Evolutionary conservation across 2,329 filamentous ascomycete species (phyloP).

Genomic region (Calycina herbarum): DNA sequence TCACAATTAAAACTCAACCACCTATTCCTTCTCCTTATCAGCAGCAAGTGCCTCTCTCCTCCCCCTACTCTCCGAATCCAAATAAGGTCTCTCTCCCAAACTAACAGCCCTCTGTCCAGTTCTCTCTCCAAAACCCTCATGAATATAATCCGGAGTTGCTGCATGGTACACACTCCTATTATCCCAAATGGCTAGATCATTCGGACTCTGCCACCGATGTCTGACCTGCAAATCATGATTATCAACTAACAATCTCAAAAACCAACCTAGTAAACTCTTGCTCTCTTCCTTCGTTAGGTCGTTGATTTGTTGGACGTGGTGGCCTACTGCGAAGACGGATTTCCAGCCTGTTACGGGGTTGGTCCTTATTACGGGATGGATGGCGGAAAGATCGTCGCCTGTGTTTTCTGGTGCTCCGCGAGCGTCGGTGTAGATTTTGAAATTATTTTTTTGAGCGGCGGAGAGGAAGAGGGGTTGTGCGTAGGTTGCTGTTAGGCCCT

Average conservation of each 20-base stretch:
- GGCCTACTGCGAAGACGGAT: conserved; percentile 52
- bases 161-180: conserved; percentile 56
- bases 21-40: neutral
- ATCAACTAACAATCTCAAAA: conserved; percentile 50
- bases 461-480: conserved; percentile 52
- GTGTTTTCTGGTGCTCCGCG: conserved; percentile 53
- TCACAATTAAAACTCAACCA: neutral
- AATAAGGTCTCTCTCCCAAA: conserved; percentile 51
- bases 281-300: conserved; percentile 39
- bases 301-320: conserved; percentile 53
- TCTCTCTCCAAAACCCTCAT: conserved; percentile 46
- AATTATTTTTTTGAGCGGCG: conserved; percentile 46
- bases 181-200: conserved; percentile 55
- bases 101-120: conserved; percentile 49
- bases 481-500: conserved; percentile 57
- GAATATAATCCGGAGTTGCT: conserved; percentile 53
- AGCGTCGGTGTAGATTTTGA: conserved; percentile 46
- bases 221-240: conserved; percentile 58
- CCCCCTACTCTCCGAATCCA: conserved; percentile 48
- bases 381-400: conserved; percentile 48
- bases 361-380: conserved; percentile 56
- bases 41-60: conserved; percentile 41
- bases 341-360: conserved; percentile 62
- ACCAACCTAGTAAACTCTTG: conserved; percentile 46
- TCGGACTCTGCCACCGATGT: conserved; percentile 39